A percentile compares a stretch with the other conserved stretches of the same genome.
These are phyloP conservation scores for Hymenoscyphus linearis DNA, from an alignment of 2,329 filamentous ascomycete genomes.

Conservation along the genomic window DNA sequence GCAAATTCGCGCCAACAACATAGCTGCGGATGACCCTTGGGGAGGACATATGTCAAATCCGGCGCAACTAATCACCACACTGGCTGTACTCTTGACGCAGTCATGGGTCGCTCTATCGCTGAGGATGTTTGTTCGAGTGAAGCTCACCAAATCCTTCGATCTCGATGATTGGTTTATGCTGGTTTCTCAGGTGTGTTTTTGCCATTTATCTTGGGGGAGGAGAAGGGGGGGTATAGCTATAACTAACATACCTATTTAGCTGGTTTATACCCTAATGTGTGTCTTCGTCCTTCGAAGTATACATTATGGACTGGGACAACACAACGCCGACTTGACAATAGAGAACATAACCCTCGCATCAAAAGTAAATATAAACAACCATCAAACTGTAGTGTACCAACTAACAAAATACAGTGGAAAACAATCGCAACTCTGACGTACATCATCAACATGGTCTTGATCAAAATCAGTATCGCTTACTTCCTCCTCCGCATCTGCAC, in stretches of 20 bases:
- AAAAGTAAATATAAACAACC: not conserved
- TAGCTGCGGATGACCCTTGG: not conserved
- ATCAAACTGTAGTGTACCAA: not conserved
- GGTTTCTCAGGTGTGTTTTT: slow-evolving; percentile 12
- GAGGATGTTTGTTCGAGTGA: slow-evolving; percentile 15
- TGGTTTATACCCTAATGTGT: not conserved
- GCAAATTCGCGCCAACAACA: not conserved
- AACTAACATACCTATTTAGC: not conserved
- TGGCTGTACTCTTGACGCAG: slow-evolving; percentile 9
- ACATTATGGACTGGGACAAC: not conserved
- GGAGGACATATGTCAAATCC: not conserved
- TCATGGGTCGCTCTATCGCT: slow-evolving; percentile 15
- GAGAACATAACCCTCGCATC: not conserved
- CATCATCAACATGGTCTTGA: slow-evolving; percentile 17
- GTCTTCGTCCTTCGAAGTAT: not conserved
- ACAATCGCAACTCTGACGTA: slow-evolving; percentile 6
- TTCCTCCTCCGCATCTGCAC: slow-evolving; percentile 47
- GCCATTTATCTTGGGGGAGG: not conserved
- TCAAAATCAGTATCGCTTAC: slow-evolving; percentile 28
- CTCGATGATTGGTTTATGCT: slow-evolving; percentile 21
- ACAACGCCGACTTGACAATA: not conserved
- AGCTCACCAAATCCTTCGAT: slow-evolving; percentile 15
- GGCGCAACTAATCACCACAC: not conserved
- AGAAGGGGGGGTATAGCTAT: not conserved
- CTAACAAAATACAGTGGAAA: not conserved